Evolutionary conservation across 1,284 basidiomycete species (phyloP), one percentile per base, ranked within the genome.

Genomic region (Puccinia novopanici): DNA sequence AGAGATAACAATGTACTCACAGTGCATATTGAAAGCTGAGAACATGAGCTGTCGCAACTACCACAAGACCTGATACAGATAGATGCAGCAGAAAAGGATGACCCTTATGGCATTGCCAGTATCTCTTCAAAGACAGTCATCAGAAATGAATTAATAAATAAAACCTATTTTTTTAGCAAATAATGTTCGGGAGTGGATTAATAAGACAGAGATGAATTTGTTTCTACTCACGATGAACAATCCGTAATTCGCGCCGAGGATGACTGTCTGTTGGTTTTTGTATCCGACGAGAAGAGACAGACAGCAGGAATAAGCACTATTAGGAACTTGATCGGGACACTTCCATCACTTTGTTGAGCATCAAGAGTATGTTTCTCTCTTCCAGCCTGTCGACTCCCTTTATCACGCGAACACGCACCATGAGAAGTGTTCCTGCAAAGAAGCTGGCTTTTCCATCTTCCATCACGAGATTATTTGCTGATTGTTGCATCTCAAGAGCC

Each of bases 401-500:
- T 34, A 34, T 34, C 34, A 34, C 34, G 34, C 34, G 34, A 34
- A 34, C 45, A 65, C 74, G 57, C 37, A 75, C 74, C 74, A 75
- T 75, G 19, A 75, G 30, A 24, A 75, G 9, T 27, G 74, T 75
- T 65, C 74, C 74, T 24, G 40, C 40, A 37, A 75, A 75, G 45
- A 75, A 75, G 59, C 61, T 65, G 22, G 27, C 17, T 63, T 65
- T 65, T 34, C 37, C 54, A 48, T 75, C 45, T 27, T 75, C 59
- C 22, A 57, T 59, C 42, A 24, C n/a, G 42, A 27, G 3, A 9
- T 4, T 6, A 73, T 24, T 57, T 30, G 34, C 15, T 52, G 52
- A 34, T 34, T 34, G 13, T 12, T 72, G 22, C 70, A 57, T 72
- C 6, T 24, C 24, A n/a, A 40, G 50, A 42, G 30, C 24, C 9